Conservation (phyloP, 2,329 filamentous ascomycete genomes). For the Arthrocladium fulminans region DNA sequence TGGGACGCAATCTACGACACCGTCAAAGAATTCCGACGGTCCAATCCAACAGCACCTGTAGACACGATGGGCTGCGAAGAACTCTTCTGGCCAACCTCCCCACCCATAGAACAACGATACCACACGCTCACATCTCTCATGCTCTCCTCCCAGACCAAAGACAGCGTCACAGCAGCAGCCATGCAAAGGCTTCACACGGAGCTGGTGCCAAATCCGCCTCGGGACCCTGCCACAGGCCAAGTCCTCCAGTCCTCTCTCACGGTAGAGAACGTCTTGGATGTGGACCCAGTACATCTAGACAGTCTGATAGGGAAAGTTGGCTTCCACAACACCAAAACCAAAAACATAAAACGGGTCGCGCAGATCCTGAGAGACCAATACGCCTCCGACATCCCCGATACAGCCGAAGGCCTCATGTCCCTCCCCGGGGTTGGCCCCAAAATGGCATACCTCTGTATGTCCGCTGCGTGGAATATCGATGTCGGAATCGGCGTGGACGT, state of each 20-base stretch:
- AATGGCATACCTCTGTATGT: constrained; percentile 86
- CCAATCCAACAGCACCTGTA: constrained; percentile 64
- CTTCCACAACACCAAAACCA: constrained; percentile 92
- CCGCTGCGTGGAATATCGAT: constrained; percentile 60
- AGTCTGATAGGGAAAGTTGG: constrained; percentile 73
- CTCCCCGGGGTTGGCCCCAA: constrained; percentile 87
- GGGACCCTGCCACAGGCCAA: constrained; percentile 20
- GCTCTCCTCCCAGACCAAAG: constrained; percentile 88
- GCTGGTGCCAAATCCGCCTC: constrained; percentile 42
- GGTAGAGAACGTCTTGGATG: constrained; percentile 66
- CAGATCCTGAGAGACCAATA: constrained; percentile 62
- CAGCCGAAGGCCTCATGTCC: constrained; percentile 63
- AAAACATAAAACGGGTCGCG: constrained; percentile 68
- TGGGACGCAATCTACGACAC: constrained; percentile 76
- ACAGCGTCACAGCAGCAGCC: constrained; percentile 76
- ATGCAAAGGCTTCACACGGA: constrained; percentile 72
- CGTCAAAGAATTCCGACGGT: constrained; percentile 68
- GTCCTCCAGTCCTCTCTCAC: constrained; percentile 46
- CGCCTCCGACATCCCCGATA: constrained; percentile 68
- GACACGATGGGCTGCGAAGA: constrained; percentile 91
- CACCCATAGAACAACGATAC: constrained; percentile 57
- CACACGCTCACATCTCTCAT: constrained; percentile 83
- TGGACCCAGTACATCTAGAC: constrained; percentile 59
- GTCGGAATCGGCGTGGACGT: constrained; percentile 88
- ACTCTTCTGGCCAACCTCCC: constrained; percentile 35